Percentiles rank a stretch among this genome's conserved stretches.
These are phyloP conservation scores for Kwoniella dejecticola DNA, from an alignment of 768 basidiomycete genomes.

Conservation along the genomic window DNA sequence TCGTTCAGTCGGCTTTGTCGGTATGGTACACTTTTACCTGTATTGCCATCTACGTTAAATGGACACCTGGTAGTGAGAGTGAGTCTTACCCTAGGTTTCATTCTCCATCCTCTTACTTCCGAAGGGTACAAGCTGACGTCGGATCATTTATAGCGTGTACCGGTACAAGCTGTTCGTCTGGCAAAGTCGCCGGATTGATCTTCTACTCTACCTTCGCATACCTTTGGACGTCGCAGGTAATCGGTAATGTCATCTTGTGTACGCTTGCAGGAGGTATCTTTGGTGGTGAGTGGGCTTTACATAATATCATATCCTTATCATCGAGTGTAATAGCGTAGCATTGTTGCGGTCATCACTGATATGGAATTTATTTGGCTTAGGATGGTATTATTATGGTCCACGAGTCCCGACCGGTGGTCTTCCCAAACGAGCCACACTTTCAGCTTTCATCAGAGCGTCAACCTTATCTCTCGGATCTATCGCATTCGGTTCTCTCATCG, in stretches of 20 bases:
- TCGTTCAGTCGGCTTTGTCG: constrained; percentile 70
- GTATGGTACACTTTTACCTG: constrained; percentile 80
- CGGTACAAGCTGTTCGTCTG: constrained; percentile 66
- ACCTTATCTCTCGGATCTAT: constrained; percentile 80
- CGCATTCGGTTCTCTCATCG: constrained; percentile 80
- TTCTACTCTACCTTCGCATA: constrained; percentile 80
- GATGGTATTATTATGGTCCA: constrained; percentile 85
- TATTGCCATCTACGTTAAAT: constrained; percentile 73
- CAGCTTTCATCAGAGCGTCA: constrained; percentile 72
- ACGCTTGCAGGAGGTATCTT: constrained; percentile 79
- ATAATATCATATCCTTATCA: not conserved
- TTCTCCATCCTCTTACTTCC: not conserved
- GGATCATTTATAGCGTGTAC: constrained; percentile 39
- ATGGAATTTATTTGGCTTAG: constrained; percentile 21
- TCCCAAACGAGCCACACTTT: constrained; percentile 71
- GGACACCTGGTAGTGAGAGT: constrained; percentile 76
- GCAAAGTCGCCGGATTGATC: constrained; percentile 74
- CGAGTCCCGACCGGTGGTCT: constrained; percentile 61
- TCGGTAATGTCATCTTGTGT: constrained; percentile 74
- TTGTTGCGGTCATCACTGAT: too few species aligned
- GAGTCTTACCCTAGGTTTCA: constrained; percentile 40
- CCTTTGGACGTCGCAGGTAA: constrained; percentile 81
- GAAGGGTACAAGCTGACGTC: constrained; percentile 33
- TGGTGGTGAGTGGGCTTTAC: constrained; percentile 61
- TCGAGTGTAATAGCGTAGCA: constrained; percentile 2